Percentiles rank a stretch among this genome's conserved stretches.
These are phyloP conservation scores for Thymus mandschuricus DNA, from an alignment of 257 asterid species.

Conservation along the genomic window DNA sequence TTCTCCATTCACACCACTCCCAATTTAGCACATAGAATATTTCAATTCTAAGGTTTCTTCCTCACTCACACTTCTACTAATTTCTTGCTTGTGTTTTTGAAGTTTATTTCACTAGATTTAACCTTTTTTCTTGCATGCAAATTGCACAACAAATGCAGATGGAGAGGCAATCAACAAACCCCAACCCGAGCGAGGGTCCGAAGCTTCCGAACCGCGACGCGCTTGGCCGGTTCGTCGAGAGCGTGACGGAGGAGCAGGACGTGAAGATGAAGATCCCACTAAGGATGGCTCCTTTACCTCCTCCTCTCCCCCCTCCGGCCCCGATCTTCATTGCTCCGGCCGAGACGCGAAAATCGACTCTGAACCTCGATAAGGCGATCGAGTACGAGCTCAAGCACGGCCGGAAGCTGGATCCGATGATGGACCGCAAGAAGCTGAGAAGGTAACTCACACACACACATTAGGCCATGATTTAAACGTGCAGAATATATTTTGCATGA, in stretches of 20 bases:
- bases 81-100: neutral
- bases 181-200: neutral
- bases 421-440: constrained; percentile 43
- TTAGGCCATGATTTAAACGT: too few species aligned
- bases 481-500: neutral
- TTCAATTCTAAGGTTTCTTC: neutral
- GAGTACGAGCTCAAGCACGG: constrained; percentile 36
- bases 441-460: constrained; percentile 37
- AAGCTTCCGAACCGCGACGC: neutral
- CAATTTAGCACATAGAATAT: neutral
- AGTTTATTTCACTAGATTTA: neutral
- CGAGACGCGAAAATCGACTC: neutral
- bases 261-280: neutral
- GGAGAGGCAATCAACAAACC: neutral
- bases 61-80: neutral
- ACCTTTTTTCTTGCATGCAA: neutral
- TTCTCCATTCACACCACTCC: neutral
- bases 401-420: constrained; percentile 31
- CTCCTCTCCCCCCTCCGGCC: neutral
- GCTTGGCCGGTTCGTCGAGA: neutral
- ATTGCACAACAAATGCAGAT: neutral
- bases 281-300: too few species aligned
- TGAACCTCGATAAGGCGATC: constrained; percentile 30
- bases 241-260: neutral
- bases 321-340: neutral